Conservation (phyloP, 768 basidiomycete genomes). For the Saitozyma sp. region DNA sequence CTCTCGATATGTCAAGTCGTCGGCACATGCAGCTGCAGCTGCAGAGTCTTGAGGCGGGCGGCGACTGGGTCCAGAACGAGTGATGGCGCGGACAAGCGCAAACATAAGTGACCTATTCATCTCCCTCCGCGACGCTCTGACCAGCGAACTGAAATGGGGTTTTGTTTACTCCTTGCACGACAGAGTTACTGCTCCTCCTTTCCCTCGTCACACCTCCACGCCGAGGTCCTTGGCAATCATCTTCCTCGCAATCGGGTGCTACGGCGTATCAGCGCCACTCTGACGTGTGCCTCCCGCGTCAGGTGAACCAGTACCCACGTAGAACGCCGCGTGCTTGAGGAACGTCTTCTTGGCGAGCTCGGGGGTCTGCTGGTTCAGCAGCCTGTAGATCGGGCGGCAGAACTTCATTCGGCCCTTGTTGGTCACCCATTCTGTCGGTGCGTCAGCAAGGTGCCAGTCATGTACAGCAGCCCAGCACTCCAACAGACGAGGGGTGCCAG, state of each 20-base stretch:
- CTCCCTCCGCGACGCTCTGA: no score
- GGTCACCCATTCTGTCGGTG: slow-evolving; percentile 43
- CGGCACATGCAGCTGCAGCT: no score
- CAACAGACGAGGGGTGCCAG: no score
- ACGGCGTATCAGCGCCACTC: neutral
- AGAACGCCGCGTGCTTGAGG: slow-evolving; percentile 48
- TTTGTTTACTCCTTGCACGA: no score
- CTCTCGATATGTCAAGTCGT: no score
- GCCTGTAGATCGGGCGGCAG: slow-evolving; percentile 50
- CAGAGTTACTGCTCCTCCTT: no score
- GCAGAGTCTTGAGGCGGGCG: no score
- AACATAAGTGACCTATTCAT: no score
- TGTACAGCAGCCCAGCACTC: no score
- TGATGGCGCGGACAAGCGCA: no score
- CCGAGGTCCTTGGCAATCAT: slow-evolving; percentile 51
- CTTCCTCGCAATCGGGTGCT: slow-evolving; percentile 53
- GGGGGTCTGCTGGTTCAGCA: slow-evolving; percentile 46
- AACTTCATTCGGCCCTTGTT: slow-evolving; percentile 53
- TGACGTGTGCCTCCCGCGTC: neutral
- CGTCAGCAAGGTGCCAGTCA: slow-evolving; percentile 1
- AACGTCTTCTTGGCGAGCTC: slow-evolving; percentile 53
- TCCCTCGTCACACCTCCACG: slow-evolving; percentile 15
- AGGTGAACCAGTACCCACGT: slow-evolving; percentile 28
- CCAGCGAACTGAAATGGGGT: no score
- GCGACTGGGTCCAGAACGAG: no score